Percentiles rank a stretch among this genome's conserved stretches.
Conservation (phyloP, 257 asterid genomes). For the Solanum corneliomulleri region DNA sequence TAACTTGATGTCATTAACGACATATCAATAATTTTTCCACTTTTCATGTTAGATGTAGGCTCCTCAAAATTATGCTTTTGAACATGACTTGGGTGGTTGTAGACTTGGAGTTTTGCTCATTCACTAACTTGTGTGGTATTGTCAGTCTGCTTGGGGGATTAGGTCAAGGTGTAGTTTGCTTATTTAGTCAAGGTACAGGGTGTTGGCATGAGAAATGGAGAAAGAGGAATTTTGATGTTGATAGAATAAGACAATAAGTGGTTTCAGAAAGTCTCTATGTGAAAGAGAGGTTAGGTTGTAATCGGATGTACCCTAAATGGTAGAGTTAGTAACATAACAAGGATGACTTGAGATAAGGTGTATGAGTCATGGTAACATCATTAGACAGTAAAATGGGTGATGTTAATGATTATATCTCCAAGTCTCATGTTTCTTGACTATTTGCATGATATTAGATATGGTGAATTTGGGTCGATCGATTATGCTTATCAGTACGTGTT, state of each 20-base stretch:
- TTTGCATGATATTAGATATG: not conserved
- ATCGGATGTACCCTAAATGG: not conserved
- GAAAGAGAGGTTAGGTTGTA: not conserved
- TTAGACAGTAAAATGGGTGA: not conserved
- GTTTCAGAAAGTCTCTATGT: not conserved
- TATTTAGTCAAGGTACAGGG: not conserved
- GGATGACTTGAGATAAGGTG: not conserved
- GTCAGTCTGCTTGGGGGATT: not conserved
- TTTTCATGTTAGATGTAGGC: too few relatives aligned
- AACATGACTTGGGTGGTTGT: not conserved
- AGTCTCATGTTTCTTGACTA: too few relatives aligned
- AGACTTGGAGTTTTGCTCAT: not conserved
- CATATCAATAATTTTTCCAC: not conserved
- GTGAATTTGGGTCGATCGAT: not conserved
- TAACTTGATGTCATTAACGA: not conserved
- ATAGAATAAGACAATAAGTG: not conserved
- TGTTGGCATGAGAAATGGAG: not conserved
- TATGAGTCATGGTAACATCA: not conserved
- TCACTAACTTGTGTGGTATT: not conserved
- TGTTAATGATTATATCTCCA: not conserved
- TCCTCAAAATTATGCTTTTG: not conserved
- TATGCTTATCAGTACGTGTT: not conserved
- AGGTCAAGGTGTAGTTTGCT: not conserved
- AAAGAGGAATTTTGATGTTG: not conserved
- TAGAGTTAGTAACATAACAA: not conserved